Percentiles rank a stretch among this genome's conserved stretches.
phyloP scores from a whole-genome alignment of 2,329 filamentous ascomycete genomes.

The Pseudopithomyces chartarum region DNA sequence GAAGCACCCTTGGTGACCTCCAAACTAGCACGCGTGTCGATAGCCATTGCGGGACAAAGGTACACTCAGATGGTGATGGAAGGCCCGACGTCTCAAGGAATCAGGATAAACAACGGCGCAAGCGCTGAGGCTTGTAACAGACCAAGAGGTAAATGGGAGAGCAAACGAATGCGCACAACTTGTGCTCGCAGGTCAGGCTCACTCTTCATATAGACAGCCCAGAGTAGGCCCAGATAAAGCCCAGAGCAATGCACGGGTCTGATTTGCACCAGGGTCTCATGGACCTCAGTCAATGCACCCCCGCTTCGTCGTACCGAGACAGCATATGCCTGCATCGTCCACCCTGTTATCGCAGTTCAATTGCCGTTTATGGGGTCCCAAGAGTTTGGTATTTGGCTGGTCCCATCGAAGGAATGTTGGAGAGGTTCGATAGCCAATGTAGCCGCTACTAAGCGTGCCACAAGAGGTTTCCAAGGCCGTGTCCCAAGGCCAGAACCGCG shows the following conservation, averaged over 20 bases:
- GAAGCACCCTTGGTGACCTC: constrained; percentile 39
- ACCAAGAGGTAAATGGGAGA: neutral
- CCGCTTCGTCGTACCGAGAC: neutral
- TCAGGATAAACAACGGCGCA: neutral
- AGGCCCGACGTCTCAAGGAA: neutral
- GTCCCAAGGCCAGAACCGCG: constrained; percentile 16
- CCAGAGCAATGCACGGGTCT: neutral
- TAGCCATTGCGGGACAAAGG: constrained; percentile 22
- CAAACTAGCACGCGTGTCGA: constrained; percentile 33
- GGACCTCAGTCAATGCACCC: constrained; percentile 1
- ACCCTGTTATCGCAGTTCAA: constrained; percentile 1
- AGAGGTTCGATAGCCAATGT: constrained; percentile 5
- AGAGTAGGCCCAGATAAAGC: neutral
- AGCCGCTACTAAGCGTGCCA: constrained; percentile 27
- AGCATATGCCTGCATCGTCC: neutral
- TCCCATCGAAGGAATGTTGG: neutral
- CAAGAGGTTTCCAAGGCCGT: constrained; percentile 24
- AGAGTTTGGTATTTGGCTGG: constrained; percentile 10
- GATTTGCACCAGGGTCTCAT: neutral
- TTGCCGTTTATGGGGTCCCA: constrained; percentile 19
- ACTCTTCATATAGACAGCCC: neutral
- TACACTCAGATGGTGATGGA: neutral
- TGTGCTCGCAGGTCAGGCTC: neutral
- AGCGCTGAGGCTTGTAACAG: constrained; percentile 4
- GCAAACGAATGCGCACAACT: neutral